These are phyloP conservation scores for Moesziomyces sp. DNA, from an alignment of 1,284 basidiomycete genomes.

Conservation along the genomic window DNA sequence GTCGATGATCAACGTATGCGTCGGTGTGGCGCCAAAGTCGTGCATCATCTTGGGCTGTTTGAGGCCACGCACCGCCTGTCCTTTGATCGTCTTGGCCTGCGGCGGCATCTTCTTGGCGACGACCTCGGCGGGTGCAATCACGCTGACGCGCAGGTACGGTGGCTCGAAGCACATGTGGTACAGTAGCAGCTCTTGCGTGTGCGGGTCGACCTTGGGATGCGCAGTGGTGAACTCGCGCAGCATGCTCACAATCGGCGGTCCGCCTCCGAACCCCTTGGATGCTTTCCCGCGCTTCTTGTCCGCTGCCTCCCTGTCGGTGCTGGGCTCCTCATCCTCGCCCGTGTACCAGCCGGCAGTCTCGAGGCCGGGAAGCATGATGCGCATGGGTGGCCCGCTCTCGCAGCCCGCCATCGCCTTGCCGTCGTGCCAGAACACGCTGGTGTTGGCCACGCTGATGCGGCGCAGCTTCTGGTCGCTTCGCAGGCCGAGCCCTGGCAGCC, in stretches of 20 bases:
- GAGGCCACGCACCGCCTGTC: constrained; percentile 54
- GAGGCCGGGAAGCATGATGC: constrained; percentile 70
- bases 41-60: constrained; percentile 70
- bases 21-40: constrained; percentile 70
- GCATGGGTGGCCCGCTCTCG: constrained; percentile 70
- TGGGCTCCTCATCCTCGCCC: constrained; percentile 51
- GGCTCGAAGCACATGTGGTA: constrained; percentile 70
- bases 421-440: constrained; percentile 69
- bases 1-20: constrained; percentile 70
- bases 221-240: constrained; percentile 71
- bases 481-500: constrained; percentile 56
- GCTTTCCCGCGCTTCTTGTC: neutral
- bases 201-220: constrained; percentile 70
- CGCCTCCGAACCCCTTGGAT: constrained; percentile 36
- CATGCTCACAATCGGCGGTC: constrained; percentile 52
- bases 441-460: constrained; percentile 70
- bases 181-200: constrained; percentile 70
- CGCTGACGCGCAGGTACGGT: constrained; percentile 70
- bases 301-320: neutral
- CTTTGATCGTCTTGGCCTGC: constrained; percentile 38
- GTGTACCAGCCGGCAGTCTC: constrained; percentile 70
- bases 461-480: constrained; percentile 28
- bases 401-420: constrained; percentile 70
- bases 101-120: neutral
- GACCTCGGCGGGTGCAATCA: constrained; percentile 64